Percentiles rank a stretch among this genome's conserved stretches.
Evolutionary conservation across 1,139 yeast species (phyloP).

Genomic region (Hansenula sp.): DNA sequence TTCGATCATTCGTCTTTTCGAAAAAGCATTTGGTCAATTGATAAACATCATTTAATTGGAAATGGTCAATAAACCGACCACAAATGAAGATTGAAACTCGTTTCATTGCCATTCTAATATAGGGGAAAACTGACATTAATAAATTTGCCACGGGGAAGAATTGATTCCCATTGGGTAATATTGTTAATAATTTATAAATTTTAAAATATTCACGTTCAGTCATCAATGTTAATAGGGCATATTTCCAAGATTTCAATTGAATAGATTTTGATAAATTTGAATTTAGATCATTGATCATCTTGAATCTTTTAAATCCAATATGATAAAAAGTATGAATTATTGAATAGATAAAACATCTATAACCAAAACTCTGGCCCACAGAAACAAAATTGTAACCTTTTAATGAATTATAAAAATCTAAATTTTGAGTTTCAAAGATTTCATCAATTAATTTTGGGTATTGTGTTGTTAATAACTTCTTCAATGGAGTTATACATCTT

Average conservation of each 20-base stretch:
- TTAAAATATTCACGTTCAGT: neutral
- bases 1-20: neutral
- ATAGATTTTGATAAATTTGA: neutral
- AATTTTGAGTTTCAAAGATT: conserved; percentile 2
- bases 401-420: conserved; percentile 7
- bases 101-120: neutral
- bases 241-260: neutral
- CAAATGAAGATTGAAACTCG: neutral
- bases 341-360: conserved; percentile 7
- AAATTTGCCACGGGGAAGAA: neutral
- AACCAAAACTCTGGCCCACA: conserved; percentile 7
- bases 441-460: conserved; percentile 8
- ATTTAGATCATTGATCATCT: conserved; percentile 8
- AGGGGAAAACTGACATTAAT: neutral
- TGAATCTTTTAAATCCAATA: conserved; percentile 11
- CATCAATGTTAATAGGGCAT: neutral
- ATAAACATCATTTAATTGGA: too few relatives aligned
- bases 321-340: conserved; percentile 12
- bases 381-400: conserved; percentile 5
- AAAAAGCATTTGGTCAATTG: too few relatives aligned
- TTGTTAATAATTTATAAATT: neutral
- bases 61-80: neutral
- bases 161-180: neutral
- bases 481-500: conserved; percentile 7
- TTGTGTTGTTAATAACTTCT: conserved; percentile 3